Evolutionary conservation across 2,329 filamentous ascomycete genomes (phyloP).

Genomic region (Aureobasidium uvarum): DNA sequence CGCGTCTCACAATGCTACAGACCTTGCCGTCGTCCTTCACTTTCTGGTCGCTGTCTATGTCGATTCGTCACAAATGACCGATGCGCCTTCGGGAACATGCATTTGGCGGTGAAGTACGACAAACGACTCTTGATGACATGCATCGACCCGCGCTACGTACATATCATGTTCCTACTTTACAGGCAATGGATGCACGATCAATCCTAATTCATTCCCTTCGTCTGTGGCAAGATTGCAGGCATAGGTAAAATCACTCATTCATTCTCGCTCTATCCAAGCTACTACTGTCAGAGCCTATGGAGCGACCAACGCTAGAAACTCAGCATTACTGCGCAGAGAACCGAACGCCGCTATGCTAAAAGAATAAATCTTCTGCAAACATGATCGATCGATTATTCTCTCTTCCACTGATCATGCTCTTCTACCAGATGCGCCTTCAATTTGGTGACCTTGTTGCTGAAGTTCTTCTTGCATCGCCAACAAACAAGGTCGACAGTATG

Average conservation of each 20-base stretch:
- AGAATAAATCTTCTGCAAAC: background rate
- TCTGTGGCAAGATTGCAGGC: too few species aligned
- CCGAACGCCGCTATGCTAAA: background rate
- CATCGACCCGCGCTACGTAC: background rate
- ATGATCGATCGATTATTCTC: slow-evolving; percentile 44
- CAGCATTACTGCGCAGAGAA: background rate
- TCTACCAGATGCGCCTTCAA: slow-evolving; percentile 72
- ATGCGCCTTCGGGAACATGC: slow-evolving; percentile 12
- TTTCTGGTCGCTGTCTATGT: background rate
- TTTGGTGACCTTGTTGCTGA: slow-evolving; percentile 69
- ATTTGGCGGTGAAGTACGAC: background rate
- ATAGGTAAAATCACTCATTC: background rate
- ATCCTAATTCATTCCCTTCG: background rate
- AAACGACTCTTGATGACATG: background rate
- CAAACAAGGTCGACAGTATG: slow-evolving; percentile 67
- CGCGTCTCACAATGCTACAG: slow-evolving; percentile 10
- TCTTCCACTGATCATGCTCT: slow-evolving; percentile 76
- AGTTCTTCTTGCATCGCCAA: slow-evolving; percentile 78
- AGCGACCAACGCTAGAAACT: background rate
- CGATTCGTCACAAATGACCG: slow-evolving; percentile 7
- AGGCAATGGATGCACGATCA: background rate
- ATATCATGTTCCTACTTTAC: background rate
- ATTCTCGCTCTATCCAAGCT: background rate
- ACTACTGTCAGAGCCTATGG: background rate
- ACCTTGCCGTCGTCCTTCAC: background rate